phyloP scores from a whole-genome alignment of 75 land plant genomes.

The Chamaecyparis obtusa region DNA sequence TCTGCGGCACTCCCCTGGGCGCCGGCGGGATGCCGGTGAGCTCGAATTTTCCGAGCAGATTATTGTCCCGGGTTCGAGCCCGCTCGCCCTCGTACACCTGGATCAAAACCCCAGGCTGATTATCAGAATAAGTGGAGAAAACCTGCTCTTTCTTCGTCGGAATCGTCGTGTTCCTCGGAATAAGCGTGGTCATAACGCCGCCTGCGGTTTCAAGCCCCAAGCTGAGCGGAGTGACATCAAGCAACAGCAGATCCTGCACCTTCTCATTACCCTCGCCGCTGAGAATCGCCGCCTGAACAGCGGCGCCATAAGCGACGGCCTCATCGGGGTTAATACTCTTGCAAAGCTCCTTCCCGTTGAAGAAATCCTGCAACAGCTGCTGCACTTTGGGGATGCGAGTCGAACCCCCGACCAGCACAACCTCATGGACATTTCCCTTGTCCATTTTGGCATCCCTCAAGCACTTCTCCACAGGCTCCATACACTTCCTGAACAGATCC shows the following conservation, averaged over 20 bases:
- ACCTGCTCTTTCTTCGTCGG: slow-evolving; percentile 59
- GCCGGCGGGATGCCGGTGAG: slow-evolving; percentile 55
- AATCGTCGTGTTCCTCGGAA: slow-evolving; percentile 60
- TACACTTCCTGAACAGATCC: slow-evolving; percentile 57
- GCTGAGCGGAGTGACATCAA: slow-evolving; percentile 26
- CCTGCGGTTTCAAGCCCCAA: slow-evolving; percentile 28
- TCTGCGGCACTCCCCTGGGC: slow-evolving; percentile 54
- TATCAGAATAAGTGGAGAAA: slow-evolving; percentile 51
- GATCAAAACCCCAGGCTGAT: slow-evolving; percentile 52
- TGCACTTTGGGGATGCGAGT: slow-evolving; percentile 35
- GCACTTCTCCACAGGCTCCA: slow-evolving; percentile 64
- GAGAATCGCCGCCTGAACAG: slow-evolving; percentile 32
- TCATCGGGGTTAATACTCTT: slow-evolving; percentile 35
- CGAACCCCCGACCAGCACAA: slow-evolving; percentile 60
- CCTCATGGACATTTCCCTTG: slow-evolving; percentile 35
- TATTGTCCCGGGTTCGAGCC: slow-evolving; percentile 40
- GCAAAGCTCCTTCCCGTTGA: slow-evolving; percentile 33
- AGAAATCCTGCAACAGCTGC: slow-evolving; percentile 28
- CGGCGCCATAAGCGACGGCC: slow-evolving; percentile 35
- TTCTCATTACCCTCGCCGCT: slow-evolving; percentile 23
- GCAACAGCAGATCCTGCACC: slow-evolving; percentile 28
- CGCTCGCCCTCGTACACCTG: slow-evolving; percentile 63
- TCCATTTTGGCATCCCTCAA: slow-evolving; percentile 56
- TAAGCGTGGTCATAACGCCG: slow-evolving; percentile 39
- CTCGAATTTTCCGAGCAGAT: slow-evolving; percentile 44